Evolutionary conservation across 2,329 filamentous ascomycete genomes (phyloP).

Genomic region (Sclerotinia nivalis): DNA sequence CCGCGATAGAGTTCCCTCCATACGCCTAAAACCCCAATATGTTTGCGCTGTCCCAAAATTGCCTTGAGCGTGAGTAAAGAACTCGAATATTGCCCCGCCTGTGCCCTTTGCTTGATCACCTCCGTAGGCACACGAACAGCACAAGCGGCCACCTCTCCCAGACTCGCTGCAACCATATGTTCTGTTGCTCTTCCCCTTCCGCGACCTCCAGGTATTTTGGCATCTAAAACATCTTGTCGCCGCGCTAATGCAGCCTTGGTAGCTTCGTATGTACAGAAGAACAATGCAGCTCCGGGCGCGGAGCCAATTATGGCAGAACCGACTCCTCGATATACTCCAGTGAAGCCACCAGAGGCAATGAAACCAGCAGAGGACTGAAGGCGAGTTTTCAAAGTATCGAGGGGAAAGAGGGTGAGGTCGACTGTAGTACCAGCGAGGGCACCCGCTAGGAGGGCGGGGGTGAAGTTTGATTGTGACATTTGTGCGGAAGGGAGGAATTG

Average conservation of each 20-base stretch:
- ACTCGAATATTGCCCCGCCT: conserved; percentile 78
- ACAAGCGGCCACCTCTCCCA: conserved; percentile 91
- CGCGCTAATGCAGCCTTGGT: conserved; percentile 53
- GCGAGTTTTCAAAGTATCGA: conserved; percentile 98
- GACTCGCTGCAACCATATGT: conserved; percentile 82
- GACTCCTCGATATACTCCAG: conserved; percentile 88
- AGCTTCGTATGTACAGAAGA: conserved; percentile 93
- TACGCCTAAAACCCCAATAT: conserved; percentile 57
- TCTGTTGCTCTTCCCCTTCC: conserved; percentile 45
- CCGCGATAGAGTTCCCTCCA: conserved; percentile 87
- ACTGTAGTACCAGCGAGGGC: conserved; percentile 92
- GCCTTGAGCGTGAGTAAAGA: conserved; percentile 66
- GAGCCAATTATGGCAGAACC: conserved; percentile 88
- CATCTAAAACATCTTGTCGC: not conserved
- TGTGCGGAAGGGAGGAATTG: conserved; percentile 28
- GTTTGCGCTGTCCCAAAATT: conserved; percentile 58
- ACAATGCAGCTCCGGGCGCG: conserved; percentile 90
- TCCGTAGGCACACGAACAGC: conserved; percentile 91
- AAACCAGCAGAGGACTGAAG: conserved; percentile 82
- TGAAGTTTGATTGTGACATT: conserved; percentile 50
- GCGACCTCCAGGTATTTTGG: conserved; percentile 25
- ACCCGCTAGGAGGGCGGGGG: conserved; percentile 71
- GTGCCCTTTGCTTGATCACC: conserved; percentile 94
- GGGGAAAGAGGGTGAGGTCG: conserved; percentile 93
- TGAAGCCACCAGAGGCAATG: conserved; percentile 81